Evolutionary conservation across 257 asterid species (phyloP).

Genomic region (Solanum pinnatisectum): DNA sequence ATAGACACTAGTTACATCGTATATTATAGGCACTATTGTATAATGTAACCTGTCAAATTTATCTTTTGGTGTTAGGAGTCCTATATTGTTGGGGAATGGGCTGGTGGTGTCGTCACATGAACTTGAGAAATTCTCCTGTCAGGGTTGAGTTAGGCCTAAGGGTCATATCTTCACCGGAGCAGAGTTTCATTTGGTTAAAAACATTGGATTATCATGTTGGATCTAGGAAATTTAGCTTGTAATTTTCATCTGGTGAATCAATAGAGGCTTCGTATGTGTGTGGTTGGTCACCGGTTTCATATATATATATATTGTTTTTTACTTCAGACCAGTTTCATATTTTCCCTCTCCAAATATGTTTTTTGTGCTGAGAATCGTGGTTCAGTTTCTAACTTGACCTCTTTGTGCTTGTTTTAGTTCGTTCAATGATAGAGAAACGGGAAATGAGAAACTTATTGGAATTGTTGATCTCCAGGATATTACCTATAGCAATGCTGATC

Average conservation of each 20-base stretch:
- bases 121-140: background rate
- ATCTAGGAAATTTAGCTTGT: background rate
- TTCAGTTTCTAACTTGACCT: background rate
- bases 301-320: background rate
- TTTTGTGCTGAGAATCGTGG: background rate
- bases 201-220: background rate
- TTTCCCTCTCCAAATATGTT: background rate
- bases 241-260: background rate
- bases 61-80: background rate
- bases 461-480: conserved; percentile 52
- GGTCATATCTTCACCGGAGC: background rate
- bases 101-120: background rate
- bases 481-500: conserved; percentile 51
- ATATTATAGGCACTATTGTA: background rate
- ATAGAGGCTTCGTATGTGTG: background rate
- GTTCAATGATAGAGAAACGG: conserved; percentile 44
- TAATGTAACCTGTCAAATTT: background rate
- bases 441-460: conserved; percentile 51
- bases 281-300: background rate
- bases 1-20: background rate
- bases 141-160: background rate
- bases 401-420: conserved; percentile 33
- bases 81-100: background rate
- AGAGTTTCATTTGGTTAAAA: background rate
- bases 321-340: background rate